Evolutionary conservation across 106 monocot genomes (phyloP), one percentile per base, ranked within the genome.

Genomic region (Gastrodia elata): DNA sequence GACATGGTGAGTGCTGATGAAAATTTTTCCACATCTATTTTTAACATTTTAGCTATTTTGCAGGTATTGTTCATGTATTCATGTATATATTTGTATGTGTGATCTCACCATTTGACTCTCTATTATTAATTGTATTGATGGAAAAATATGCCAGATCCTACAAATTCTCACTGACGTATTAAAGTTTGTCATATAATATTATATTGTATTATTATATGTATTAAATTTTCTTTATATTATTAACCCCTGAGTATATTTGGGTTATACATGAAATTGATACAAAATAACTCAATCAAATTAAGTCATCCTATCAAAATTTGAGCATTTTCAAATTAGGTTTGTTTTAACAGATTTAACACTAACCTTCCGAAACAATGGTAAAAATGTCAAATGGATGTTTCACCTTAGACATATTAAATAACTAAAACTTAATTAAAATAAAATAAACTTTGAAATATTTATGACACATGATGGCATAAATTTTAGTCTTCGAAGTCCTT

Each of bases 1-100:
- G 83, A 98, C 68, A 93, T 98, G 98, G 98, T 98, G 79, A 81
- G 79, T 77, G 10, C 64, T 37, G 61, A 64, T 55, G n/a, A 69
- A 57, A 64, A 67, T 41, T 73, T 18, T 67, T 35, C 67, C 35
- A 22, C 37, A 36, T 36, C 6, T 38, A 9, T 36, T 67, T 32
- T 61, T 14, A 61, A 32, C 30, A 61, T 32, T 61, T 61, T 13
- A 28, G 28, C 59, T 27, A 27, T 59, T 11, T 59, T 25, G 59
- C 10, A 27, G 59, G 27, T 59, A 20, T 48, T 48, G 20, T 48
- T 4, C 7, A 28, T 59, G 27, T 59, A 5, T 59, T 59, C 6
- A 28, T 32, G 8, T 61, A 44, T 42, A 4, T 42, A 42, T 42
- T 42, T 42, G 10, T n/a, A 6, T 4, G 4, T 52, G 20, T 52